phyloP scores from a whole-genome alignment of 495 filamentous ascomycete genomes.

The Neurospora sp. region DNA sequence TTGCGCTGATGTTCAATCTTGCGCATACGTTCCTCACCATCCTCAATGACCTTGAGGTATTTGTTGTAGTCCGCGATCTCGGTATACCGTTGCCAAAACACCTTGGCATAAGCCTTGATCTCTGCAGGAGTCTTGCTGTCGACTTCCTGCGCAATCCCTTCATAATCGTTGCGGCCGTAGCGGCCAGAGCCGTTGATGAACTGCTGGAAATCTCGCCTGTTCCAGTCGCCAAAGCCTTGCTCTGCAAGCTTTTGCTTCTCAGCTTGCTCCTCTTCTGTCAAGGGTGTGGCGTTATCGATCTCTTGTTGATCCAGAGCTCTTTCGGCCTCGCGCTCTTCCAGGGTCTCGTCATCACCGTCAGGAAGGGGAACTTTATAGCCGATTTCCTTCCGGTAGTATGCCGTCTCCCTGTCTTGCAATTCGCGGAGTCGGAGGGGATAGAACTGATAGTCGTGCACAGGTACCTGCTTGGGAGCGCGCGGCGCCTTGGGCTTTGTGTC shows the following conservation, averaged over 20 bases:
- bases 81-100: conserved; percentile 87
- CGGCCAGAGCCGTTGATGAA: conserved; percentile 93
- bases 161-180: conserved; percentile 77
- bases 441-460: conserved; percentile 95
- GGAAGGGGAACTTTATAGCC: conserved; percentile 80
- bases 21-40: conserved; percentile 78
- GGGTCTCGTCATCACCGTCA: conserved; percentile 74
- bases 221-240: conserved; percentile 89
- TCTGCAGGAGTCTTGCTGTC: conserved; percentile 82
- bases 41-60: conserved; percentile 76
- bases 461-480: conserved; percentile 83
- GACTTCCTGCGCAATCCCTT: conserved; percentile 76
- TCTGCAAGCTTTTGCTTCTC: conserved; percentile 71
- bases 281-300: conserved; percentile 81
- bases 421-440: conserved; percentile 74
- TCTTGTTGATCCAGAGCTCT: conserved; percentile 79
- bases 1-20: conserved; percentile 88
- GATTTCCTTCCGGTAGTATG: conserved; percentile 90
- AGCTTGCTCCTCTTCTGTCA: conserved; percentile 82
- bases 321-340: conserved; percentile 78
- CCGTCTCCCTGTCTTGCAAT: conserved; percentile 92
- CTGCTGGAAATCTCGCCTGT: conserved; percentile 93
- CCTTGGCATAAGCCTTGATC: conserved; percentile 79
- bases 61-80: conserved; percentile 84
- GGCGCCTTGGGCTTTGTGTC: conserved; percentile 94